These are phyloP conservation scores for Porogramme epimiltina DNA, from an alignment of 1,284 basidiomycete species.

Conservation along the genomic window DNA sequence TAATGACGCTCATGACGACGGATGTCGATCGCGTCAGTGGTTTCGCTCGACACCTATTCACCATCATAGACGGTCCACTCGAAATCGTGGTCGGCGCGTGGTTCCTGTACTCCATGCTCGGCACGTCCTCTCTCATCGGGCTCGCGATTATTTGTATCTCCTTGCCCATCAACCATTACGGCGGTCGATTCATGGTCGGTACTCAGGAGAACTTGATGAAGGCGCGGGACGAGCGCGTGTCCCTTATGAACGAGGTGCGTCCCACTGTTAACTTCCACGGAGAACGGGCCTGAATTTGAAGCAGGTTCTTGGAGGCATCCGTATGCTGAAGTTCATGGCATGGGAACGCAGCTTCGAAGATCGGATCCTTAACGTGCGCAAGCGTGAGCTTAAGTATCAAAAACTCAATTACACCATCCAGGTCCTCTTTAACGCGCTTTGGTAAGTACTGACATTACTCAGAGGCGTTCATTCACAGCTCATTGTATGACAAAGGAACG, in stretches of 20 bases:
- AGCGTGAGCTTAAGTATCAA: conserved; percentile 81
- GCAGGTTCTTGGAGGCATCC: conserved; percentile 35
- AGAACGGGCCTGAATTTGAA: no score
- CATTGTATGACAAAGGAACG: conserved; percentile 51
- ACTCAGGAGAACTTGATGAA: conserved; percentile 93
- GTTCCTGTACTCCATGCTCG: conserved; percentile 82
- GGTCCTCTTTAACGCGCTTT: conserved; percentile 77
- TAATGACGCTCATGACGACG: conserved; percentile 87
- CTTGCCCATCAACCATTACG: conserved; percentile 85
- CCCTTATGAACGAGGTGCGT: conserved; percentile 84
- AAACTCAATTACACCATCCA: conserved; percentile 86
- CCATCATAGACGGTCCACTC: conserved; percentile 79
- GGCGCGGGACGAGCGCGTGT: conserved; percentile 85
- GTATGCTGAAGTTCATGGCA: conserved; percentile 74
- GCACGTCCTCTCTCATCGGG: conserved; percentile 79
- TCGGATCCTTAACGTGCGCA: conserved; percentile 71
- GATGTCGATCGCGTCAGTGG: conserved; percentile 90
- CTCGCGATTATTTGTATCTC: conserved; percentile 82
- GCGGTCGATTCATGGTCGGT: conserved; percentile 81
- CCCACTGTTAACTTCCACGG: no score
- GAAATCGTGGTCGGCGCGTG: conserved; percentile 81
- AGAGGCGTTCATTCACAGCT: background rate
- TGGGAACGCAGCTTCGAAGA: conserved; percentile 94
- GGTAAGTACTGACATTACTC: conserved; percentile 41
- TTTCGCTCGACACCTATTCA: conserved; percentile 79